Base-by-base conservation (phyloP, 495 filamentous ascomycete genomes). In the Xylaria acuta region DNA sequence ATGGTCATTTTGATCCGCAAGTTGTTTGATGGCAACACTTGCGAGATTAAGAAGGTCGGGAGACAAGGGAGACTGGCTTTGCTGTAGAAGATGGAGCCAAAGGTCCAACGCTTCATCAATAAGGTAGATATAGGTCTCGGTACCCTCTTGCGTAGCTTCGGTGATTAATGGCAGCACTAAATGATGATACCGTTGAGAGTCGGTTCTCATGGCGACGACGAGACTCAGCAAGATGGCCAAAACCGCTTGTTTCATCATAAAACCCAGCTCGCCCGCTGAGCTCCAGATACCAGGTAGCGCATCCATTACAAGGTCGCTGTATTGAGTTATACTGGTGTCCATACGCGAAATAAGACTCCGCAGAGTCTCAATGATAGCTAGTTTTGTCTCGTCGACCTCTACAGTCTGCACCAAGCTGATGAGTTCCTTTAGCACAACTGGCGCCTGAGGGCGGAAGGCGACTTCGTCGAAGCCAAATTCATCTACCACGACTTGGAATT, bases 101-200 rank as follows among this genome's bases (percentile, higher is more conserved):
- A 99, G 88, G 40, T 97, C 94, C 16, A 99, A 84, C 0, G 94
- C 93, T 75, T 99, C 96, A 70, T 98, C 96, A 14, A 97, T 86
- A 9, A 98, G 90, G 76, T 97, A 96, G 8, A 97, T 79, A 73
- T 92, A 89, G 38, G 91, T 89, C 40, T 94, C 89, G 6, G 93
- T 95, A n/a, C 88, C 89, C 5, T 92, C 90, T 71, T 95, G 89
- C 60, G 95, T 88, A 6, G 94, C 94, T 69, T 89, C 91, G 56
- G 86, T 81, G 47, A 98, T 92, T 36, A 97, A 84, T 0, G 94
- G 94, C 41, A 97, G 81, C 63, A 71, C 36, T 32, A 64, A 18
- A 62, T 5, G 36, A 97, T 91, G 72, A 92, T 82, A 27, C 80
- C 72, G 70, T 97, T 92, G 67, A 88, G 86, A 51, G 85, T 84